A percentile compares a stretch with the other conserved stretches of the same genome.
Conservation (phyloP, 2,329 filamentous ascomycete genomes). For the Penicillium decumbens region DNA sequence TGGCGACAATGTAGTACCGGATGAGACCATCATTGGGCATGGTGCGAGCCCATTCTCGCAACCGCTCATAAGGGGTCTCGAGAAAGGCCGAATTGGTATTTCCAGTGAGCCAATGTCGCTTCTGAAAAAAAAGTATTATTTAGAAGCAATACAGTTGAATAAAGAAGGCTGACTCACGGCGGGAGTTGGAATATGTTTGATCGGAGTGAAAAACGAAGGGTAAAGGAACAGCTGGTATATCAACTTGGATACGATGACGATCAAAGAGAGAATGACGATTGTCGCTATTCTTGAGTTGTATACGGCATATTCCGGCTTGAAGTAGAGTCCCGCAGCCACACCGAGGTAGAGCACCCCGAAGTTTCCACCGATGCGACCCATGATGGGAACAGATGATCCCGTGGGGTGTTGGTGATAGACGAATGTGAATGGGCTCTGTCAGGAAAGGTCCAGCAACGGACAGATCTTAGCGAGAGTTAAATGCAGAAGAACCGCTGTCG, state of each 20-base stretch:
- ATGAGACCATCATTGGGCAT: conserved; percentile 66
- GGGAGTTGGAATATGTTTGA: conserved; percentile 55
- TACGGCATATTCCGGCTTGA: conserved; percentile 29
- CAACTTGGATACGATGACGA: conserved; percentile 21
- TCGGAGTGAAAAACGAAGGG: conserved; percentile 54
- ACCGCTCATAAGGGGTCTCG: conserved; percentile 38
- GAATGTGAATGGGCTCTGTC: not conserved
- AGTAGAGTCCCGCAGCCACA: conserved; percentile 15
- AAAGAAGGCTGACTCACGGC: conserved; percentile 35
- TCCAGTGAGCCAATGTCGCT: conserved; percentile 44
- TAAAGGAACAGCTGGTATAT: conserved; percentile 49
- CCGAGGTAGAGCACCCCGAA: conserved; percentile 17
- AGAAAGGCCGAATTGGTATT: conserved; percentile 39
- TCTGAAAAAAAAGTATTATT: conserved; percentile 22
- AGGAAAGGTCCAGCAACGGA: not conserved
- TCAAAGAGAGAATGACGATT: conserved; percentile 17
- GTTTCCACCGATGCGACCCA: conserved; percentile 12
- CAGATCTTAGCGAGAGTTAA: not conserved
- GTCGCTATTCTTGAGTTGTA: conserved; percentile 27
- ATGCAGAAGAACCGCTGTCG: not conserved
- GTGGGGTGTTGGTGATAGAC: not conserved
- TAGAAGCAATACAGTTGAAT: not conserved
- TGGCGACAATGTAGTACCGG: conserved; percentile 60
- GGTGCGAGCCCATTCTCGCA: conserved; percentile 51
- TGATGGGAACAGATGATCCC: not conserved